A percentile compares a stretch with the other conserved stretches of the same genome.
Conservation (phyloP, 1,284 basidiomycete species). For the Puccinia novopanici region DNA sequence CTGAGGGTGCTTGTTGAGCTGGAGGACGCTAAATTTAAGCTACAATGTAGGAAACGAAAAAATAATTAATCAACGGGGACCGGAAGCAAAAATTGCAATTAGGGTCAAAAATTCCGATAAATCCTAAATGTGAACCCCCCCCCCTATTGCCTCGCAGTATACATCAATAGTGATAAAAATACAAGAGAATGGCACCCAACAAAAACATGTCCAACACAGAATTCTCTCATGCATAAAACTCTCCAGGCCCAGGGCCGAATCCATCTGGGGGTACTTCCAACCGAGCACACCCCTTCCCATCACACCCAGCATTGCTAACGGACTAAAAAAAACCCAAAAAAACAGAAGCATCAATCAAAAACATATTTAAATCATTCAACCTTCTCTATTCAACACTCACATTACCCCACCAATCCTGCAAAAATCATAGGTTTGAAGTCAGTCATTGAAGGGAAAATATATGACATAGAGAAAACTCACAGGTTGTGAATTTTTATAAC, state of each 20-base stretch:
- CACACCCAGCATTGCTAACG: slow-evolving; percentile 31
- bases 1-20: too few relatives aligned
- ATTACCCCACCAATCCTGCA: slow-evolving; percentile 48
- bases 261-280: slow-evolving; percentile 17
- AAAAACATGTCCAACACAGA: too few relatives aligned
- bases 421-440: neutral
- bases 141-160: too few relatives aligned
- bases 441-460: neutral
- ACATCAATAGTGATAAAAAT: too few relatives aligned
- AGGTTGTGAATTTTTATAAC: slow-evolving; percentile 37
- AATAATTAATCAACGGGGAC: too few relatives aligned
- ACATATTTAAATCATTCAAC: neutral
- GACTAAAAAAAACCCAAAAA: slow-evolving; percentile 20
- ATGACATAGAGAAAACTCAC: too few relatives aligned
- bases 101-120: too few relatives aligned
- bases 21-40: too few relatives aligned
- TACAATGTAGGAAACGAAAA: too few relatives aligned
- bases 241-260: slow-evolving; percentile 40
- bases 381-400: neutral
- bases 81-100: too few relatives aligned
- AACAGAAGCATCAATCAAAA: neutral
- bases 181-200: too few relatives aligned
- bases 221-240: slow-evolving; percentile 41
- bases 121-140: too few relatives aligned
- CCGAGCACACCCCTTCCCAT: slow-evolving; percentile 34